A percentile compares a stretch with the other conserved stretches of the same genome.
Conservation (phyloP, 1,139 yeast species). For the Candida dubliniensis region DNA sequence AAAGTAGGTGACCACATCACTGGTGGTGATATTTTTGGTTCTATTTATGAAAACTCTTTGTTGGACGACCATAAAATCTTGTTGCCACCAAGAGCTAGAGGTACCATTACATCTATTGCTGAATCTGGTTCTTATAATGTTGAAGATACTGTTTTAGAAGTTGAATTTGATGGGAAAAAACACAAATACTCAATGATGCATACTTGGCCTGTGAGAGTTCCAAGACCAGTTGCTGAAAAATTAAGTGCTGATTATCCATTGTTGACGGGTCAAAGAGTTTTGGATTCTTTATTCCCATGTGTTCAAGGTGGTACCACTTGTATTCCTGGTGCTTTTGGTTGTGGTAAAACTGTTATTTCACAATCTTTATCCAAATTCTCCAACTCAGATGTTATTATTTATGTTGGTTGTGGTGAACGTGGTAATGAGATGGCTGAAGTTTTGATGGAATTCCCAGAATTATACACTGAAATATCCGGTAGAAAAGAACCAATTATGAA, state of each 20-base stretch:
- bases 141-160: conserved; percentile 85
- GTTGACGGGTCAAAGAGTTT: conserved; percentile 97
- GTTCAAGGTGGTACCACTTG: conserved; percentile 99
- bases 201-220: conserved; percentile 99
- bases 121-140: conserved; percentile 87
- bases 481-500: conserved; percentile 98
- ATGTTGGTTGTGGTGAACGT: conserved; percentile 93
- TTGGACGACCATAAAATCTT: conserved; percentile 89
- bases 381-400: conserved; percentile 92
- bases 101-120: conserved; percentile 90
- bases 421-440: conserved; percentile 99
- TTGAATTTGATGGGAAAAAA: conserved; percentile 89
- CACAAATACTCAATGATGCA: conserved; percentile 90
- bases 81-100: conserved; percentile 97
- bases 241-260: conserved; percentile 91
- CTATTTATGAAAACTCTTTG: conserved; percentile 89
- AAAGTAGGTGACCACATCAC: conserved; percentile 96
- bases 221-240: conserved; percentile 96
- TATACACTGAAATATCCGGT: conserved; percentile 86
- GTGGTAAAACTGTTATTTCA: conserved; percentile 98
- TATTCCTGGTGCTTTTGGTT: conserved; percentile 99
- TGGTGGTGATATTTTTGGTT: conserved; percentile 97
- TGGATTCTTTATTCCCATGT: conserved; percentile 96
- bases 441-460: conserved; percentile 98
- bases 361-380: conserved; percentile 96